These are phyloP conservation scores for Rauvolfia tetraphylla DNA, from an alignment of 257 asterid species.

Conservation along the genomic window DNA sequence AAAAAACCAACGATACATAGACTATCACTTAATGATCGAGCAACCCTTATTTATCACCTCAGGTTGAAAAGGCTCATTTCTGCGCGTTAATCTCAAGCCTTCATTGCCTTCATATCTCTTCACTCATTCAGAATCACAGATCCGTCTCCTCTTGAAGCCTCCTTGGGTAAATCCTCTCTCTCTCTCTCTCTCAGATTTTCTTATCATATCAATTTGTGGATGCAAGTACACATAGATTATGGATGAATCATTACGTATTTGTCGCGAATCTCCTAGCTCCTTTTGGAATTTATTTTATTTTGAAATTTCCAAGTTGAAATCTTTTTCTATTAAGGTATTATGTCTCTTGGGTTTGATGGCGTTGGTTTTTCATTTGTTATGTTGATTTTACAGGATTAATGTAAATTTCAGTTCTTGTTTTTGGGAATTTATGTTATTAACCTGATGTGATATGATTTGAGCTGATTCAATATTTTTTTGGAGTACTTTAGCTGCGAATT, in stretches of 20 bases:
- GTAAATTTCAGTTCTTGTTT: neutral
- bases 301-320: too few species aligned
- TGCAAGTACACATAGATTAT: too few species aligned
- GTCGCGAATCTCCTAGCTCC: neutral
- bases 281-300: neutral
- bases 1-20: neutral
- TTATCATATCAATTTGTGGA: neutral
- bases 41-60: neutral
- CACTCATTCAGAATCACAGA: neutral
- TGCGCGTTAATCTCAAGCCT: neutral
- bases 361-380: too few species aligned
- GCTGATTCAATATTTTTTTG: neutral
- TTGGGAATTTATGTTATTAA: neutral
- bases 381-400: neutral
- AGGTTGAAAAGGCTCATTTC: neutral
- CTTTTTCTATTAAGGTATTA: neutral
- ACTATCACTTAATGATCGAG: too few species aligned
- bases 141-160: neutral
- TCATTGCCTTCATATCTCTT: neutral
- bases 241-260: neutral
- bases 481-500: neutral
- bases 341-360: too few species aligned
- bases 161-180: neutral
- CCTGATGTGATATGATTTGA: too few species aligned
- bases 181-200: neutral